Conservation (phyloP, 768 basidiomycete species). For the Termitomyces sp. region DNA sequence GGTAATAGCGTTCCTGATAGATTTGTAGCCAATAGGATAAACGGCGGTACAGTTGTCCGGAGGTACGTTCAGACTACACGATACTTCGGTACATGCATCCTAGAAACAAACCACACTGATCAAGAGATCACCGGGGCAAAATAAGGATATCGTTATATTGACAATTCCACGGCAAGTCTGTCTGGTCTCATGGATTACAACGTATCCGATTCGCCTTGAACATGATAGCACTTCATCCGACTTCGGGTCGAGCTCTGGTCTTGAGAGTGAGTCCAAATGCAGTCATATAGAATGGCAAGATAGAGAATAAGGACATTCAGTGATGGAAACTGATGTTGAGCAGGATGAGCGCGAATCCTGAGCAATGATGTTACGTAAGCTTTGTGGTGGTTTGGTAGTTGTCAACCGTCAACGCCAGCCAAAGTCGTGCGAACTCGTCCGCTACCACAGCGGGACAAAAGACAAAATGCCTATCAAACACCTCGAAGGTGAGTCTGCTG, state of each 20-base stretch:
- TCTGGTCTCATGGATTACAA: not conserved
- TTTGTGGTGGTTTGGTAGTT: conserved; percentile 11
- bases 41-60: not conserved
- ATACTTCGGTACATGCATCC: not conserved
- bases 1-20: not conserved
- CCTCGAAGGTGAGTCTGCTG: conserved; percentile 61
- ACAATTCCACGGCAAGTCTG: not conserved
- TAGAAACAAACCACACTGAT: not conserved
- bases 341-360: no score
- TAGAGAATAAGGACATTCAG: not conserved
- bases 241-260: not conserved
- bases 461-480: conserved; percentile 74
- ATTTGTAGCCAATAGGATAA: not conserved
- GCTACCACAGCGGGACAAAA: conserved; percentile 18
- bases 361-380: conserved; percentile 16
- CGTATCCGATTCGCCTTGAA: not conserved
- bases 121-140: not conserved
- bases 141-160: not conserved
- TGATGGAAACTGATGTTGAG: no score
- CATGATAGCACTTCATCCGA: not conserved
- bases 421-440: conserved; percentile 23
- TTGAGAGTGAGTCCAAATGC: no score
- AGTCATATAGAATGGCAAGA: no score
- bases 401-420: conserved; percentile 31
- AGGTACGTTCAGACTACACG: not conserved